Percentiles rank a stretch among this genome's conserved stretches.
These are phyloP conservation scores for Senna tora DNA, from an alignment of 306 rosid species.

Conservation along the genomic window DNA sequence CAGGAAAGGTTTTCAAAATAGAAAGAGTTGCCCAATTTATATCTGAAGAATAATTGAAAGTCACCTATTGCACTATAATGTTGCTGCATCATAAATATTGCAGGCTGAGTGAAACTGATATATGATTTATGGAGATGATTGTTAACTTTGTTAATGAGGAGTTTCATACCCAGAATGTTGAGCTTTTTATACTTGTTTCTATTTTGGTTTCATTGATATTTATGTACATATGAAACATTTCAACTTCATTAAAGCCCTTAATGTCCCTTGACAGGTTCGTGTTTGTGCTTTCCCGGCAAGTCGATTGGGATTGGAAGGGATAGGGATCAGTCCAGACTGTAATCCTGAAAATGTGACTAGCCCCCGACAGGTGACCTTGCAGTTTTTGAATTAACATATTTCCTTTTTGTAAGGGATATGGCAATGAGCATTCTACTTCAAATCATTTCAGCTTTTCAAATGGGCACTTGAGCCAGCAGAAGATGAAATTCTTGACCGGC, in stretches of 20 bases:
- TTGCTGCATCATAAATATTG: background rate
- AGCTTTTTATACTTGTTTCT: background rate
- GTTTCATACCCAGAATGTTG: background rate
- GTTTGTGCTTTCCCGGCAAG: slow-evolving; percentile 21
- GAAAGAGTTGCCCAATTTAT: background rate
- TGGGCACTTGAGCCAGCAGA: slow-evolving; percentile 76
- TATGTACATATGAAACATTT: background rate
- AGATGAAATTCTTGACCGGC: slow-evolving; percentile 57
- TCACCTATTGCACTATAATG: background rate
- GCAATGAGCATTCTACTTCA: slow-evolving; percentile 23
- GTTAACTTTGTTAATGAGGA: background rate
- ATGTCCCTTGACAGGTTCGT: slow-evolving; percentile 2
- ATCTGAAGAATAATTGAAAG: background rate
- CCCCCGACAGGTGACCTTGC: slow-evolving; percentile 46
- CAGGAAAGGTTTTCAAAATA: background rate
- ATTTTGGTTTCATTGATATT: background rate
- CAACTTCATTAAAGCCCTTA: background rate
- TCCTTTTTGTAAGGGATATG: slow-evolving; percentile 6
- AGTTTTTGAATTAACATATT: slow-evolving; percentile 24
- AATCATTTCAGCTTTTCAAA: slow-evolving; percentile 50
- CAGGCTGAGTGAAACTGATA: background rate
- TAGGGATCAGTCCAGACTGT: slow-evolving; percentile 57
- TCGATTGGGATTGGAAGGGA: slow-evolving; percentile 35
- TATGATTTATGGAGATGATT: background rate
- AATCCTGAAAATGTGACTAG: slow-evolving; percentile 47